Evolutionary conservation across 2,329 filamentous ascomycete species (phyloP).

Genomic region (Phialophora macrospora): DNA sequence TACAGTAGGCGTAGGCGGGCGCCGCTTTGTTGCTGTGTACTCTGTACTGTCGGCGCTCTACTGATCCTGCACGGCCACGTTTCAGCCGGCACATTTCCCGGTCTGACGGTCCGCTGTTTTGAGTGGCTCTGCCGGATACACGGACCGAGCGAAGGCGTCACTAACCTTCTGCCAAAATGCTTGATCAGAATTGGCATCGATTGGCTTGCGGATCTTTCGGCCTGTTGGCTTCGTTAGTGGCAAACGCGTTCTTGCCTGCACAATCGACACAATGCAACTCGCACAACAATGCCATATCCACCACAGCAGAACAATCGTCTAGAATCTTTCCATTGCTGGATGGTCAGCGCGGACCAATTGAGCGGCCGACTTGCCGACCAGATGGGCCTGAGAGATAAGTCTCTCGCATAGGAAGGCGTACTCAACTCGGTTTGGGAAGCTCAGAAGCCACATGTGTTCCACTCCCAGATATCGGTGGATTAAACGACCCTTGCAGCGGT

Average conservation of each 20-base stretch:
- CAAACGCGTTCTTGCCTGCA: too few species aligned
- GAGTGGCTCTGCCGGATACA: too few species aligned
- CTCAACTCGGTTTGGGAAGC: background rate
- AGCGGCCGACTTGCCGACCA: background rate
- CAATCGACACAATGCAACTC: too few species aligned
- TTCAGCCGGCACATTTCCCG: too few species aligned
- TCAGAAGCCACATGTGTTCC: background rate
- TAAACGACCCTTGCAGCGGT: background rate
- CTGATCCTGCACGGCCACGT: too few species aligned
- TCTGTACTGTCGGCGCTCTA: too few species aligned
- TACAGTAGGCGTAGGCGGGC: background rate
- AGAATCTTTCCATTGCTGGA: too few species aligned
- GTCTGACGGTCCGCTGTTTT: too few species aligned
- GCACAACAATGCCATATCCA: too few species aligned
- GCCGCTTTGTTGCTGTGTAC: background rate
- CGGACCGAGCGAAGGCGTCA: too few species aligned
- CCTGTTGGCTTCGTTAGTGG: background rate
- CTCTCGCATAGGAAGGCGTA: background rate
- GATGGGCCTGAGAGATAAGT: too few species aligned
- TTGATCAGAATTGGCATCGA: conserved; percentile 8
- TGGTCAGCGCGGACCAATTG: background rate
- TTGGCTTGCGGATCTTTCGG: background rate
- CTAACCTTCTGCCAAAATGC: background rate
- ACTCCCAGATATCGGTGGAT: conserved; percentile 3
- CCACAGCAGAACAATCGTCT: too few species aligned